Base-by-base conservation (phyloP, 208 protist genomes). In the Trypanosoma melophagium region DNA sequence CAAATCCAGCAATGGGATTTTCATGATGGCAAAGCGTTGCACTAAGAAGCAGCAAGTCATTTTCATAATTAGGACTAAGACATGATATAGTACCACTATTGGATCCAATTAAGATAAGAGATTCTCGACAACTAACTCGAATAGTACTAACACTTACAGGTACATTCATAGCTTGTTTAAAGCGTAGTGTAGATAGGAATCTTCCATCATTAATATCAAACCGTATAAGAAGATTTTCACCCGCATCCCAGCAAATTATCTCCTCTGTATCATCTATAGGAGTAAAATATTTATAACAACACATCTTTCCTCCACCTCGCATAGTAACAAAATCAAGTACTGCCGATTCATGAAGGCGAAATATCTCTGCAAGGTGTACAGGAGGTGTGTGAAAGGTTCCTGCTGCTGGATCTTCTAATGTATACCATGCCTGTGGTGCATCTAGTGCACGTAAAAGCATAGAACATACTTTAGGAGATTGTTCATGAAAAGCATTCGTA, bases 401-500 rank as follows among this genome's bases (percentile, higher is more conserved):
- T 42, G 76, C 53, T 4, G 62, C 60, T 24, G 78, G 78, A 41
- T 93, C 84, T 3, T 70, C 71, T 25, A 95, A 69, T 19, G 67
- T 53, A 55, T 84, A 93, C 75, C 75, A 79, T 22, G 69, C 71
- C 31, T 81, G 75, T 19, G 77, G 71, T 31, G 60, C 63, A 55
- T 83, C 81, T 53, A 87, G 62, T 19, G 79, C 72, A 69, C 86
- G 84, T 28, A 90, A 68, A 2, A 95, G 74, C 81, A 95, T 93
- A 16, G 63, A 76, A 42, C 85, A 62, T 40, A 91, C 74, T 72
- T 89, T 89, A 1, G 86, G 87, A 44, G 73, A 57, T 61, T 87
- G 74, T 28, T 80, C 76, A 22, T 81, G 62, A 69, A 89, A 92
- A 19, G 84, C 80, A 25, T 63, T 69, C 10, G 77, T 90, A 76